These are phyloP conservation scores for Thelonectria discophora DNA, from an alignment of 2,329 filamentous ascomycete genomes.

Conservation along the genomic window DNA sequence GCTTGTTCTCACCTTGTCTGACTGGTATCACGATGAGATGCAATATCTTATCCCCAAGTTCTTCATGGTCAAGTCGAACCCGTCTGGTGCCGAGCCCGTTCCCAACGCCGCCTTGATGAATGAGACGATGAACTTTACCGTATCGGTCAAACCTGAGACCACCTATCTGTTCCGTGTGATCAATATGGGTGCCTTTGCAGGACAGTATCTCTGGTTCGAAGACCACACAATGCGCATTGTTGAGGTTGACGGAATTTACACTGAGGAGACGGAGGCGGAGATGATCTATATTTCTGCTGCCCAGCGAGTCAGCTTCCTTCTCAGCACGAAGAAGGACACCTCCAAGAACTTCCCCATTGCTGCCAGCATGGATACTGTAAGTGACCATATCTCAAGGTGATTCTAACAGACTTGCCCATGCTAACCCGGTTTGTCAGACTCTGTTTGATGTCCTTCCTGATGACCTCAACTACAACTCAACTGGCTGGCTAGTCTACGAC, in stretches of 20 bases:
- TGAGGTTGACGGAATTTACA: conserved; percentile 78
- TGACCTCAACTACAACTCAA: conserved; percentile 73
- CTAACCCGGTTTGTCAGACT: conserved; percentile 47
- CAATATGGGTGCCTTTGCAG: conserved; percentile 77
- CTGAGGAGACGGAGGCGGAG: conserved; percentile 65
- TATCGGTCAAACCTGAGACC: conserved; percentile 70
- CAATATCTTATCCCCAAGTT: conserved; percentile 56
- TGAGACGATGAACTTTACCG: conserved; percentile 68
- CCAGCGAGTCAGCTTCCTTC: conserved; percentile 70
- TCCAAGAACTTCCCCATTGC: conserved; percentile 73
- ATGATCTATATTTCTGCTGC: conserved; percentile 74
- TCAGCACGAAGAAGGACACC: conserved; percentile 71
- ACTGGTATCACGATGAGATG: conserved; percentile 75
- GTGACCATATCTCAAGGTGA: conserved; percentile 23
- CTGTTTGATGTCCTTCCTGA: conserved; percentile 75
- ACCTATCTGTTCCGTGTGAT: conserved; percentile 78
- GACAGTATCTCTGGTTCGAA: conserved; percentile 73
- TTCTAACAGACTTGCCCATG: background rate
- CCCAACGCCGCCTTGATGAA: conserved; percentile 76
- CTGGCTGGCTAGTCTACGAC: conserved; percentile 70
- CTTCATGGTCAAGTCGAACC: conserved; percentile 65
- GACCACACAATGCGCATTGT: conserved; percentile 74
- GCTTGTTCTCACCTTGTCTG: conserved; percentile 70
- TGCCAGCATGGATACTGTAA: conserved; percentile 73
- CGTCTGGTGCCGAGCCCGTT: conserved; percentile 69